Percentiles rank a stretch among this genome's conserved stretches.
Evolutionary conservation across 2,329 filamentous ascomycete genomes (phyloP).

Genomic region (Pyrenophora teres): DNA sequence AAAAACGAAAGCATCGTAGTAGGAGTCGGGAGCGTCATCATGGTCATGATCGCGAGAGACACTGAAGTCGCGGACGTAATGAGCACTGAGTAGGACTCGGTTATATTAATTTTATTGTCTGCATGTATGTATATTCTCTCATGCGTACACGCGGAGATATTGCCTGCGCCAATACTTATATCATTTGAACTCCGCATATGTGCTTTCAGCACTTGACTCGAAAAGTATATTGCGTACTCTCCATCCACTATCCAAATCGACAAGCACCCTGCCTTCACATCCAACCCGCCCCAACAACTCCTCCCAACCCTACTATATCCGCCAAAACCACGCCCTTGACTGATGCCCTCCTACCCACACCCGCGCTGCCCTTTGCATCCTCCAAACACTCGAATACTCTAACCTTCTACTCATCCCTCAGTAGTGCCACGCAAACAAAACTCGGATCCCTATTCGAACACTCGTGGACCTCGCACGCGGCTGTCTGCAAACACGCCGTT

Average conservation of each 20-base stretch:
- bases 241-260: no score
- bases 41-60: background rate
- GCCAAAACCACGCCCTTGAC: no score
- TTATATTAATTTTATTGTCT: no score
- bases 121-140: no score
- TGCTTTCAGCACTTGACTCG: no score
- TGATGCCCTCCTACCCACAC: no score
- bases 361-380: background rate
- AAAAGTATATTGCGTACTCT: no score
- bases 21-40: conserved; percentile 8
- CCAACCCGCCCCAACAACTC: background rate
- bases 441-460: background rate
- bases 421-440: background rate
- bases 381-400: background rate
- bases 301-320: background rate
- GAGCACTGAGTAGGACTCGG: background rate
- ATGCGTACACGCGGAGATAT: no score
- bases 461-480: background rate
- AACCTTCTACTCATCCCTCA: background rate
- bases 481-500: background rate
- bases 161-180: no score
- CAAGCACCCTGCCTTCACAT: no score
- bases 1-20: conserved; percentile 24
- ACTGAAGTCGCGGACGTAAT: background rate
- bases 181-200: no score